Evolutionary conservation across 257 asterid genomes (phyloP).

Genomic region (Osmanthus fragrans): DNA sequence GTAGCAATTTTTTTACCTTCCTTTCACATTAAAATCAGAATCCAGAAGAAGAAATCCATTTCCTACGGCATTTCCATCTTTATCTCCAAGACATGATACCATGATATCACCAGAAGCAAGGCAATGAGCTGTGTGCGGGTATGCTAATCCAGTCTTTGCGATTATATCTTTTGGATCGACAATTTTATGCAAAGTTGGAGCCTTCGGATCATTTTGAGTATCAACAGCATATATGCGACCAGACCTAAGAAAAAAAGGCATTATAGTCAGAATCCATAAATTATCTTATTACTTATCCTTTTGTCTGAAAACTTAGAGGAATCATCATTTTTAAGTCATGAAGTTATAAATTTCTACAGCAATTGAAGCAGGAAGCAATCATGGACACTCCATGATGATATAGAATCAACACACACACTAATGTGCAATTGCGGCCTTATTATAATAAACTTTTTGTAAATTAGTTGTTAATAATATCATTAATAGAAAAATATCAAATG

Average conservation of each 20-base stretch:
- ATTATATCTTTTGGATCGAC: constrained; percentile 76
- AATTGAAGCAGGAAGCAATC: too few species aligned
- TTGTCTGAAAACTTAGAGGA: not conserved
- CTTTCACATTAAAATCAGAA: constrained; percentile 86
- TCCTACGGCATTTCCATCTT: constrained; percentile 94
- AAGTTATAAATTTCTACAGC: not conserved
- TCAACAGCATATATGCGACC: constrained; percentile 95
- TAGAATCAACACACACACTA: too few species aligned
- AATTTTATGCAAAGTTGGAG: constrained; percentile 72
- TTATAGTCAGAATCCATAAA: not conserved
- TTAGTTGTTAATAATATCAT: too few species aligned
- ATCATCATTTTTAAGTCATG: not conserved
- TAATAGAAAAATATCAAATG: too few species aligned
- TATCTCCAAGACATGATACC: constrained; percentile 97
- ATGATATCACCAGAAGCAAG: constrained; percentile 96
- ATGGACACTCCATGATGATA: too few species aligned
- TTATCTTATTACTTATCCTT: not conserved
- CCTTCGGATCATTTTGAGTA: constrained; percentile 74
- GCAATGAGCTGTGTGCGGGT: constrained; percentile 96
- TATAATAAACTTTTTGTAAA: too few species aligned
- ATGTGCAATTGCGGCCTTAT: too few species aligned
- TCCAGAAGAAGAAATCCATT: constrained; percentile 93
- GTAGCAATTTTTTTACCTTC: constrained; percentile 55
- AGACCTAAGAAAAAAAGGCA: constrained; percentile 55
- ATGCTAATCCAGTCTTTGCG: constrained; percentile 87